Base-by-base conservation (phyloP, 2,329 filamentous ascomycete genomes). In the Penicillium sp. region DNA sequence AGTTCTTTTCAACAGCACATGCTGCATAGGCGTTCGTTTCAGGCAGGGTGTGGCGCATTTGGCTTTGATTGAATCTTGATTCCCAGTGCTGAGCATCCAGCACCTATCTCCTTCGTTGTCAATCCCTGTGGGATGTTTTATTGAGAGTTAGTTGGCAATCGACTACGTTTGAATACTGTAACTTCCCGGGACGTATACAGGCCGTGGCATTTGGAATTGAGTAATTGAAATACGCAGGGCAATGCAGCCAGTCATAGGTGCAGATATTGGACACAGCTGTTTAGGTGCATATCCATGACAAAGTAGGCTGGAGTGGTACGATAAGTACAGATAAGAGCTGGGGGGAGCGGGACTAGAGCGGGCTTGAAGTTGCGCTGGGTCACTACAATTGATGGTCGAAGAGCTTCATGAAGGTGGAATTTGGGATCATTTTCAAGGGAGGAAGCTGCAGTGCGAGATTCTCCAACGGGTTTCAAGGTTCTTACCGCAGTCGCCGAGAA, bases 21-120 rank as follows among this genome's bases (percentile, higher is more conserved):
- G 43, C 44, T 51, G 48, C 43, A 49, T 49, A 49, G 59, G 61
- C 55, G 57, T 62, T 64, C 56, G 55, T 61, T 59, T 48, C 27
- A 14, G 51, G 46, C 31, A 53, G 48, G 48, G n/a, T 52, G 39
- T 53, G 53, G 52, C 48, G 48, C 52, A 46, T 32, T 22, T 34
- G 32, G 49, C 22, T 34, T 48, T 39, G 27, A 34, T 22, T 18
- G 18, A 40, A n/a, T 45, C 18, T 53, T 54, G 51, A 54, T 54
- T 54, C 51, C 51, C 41, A 40, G 38, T 48, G 50, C 29, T 48
- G 50, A 29, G 29, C 16, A 42, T 45, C 40, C 13, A 36, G 45
- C 50, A 48, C 45, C 38, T 9, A 21, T 51, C 40, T 53, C 50
- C 27, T 53, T 53, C 50, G 29, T 53, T 24, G 27, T 42, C 16